Conservation (phyloP, 495 filamentous ascomycete genomes). For the Aspergillus bertholletiae region DNA sequence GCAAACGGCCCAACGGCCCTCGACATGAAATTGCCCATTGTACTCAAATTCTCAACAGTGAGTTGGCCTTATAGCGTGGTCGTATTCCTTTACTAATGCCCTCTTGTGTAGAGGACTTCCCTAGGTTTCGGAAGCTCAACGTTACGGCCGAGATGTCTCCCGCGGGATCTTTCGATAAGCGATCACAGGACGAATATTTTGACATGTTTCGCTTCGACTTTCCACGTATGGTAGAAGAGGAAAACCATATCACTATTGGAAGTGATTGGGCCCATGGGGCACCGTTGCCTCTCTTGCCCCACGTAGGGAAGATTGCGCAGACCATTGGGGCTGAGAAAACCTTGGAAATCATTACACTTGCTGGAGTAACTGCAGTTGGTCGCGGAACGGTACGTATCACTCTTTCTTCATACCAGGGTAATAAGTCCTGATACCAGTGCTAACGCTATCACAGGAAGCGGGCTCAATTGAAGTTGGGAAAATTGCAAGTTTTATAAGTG, state of each 20-base stretch:
- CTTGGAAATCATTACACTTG: not conserved
- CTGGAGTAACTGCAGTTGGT: not conserved
- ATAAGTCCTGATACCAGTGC: no score
- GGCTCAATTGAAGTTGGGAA: not conserved
- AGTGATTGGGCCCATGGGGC: not conserved
- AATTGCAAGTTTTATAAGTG: not conserved
- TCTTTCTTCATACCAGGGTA: no score
- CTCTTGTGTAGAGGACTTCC: conserved; percentile 3
- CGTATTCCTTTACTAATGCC: no score
- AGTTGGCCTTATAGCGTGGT: no score
- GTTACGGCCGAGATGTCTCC: conserved; percentile 2
- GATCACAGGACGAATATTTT: not conserved
- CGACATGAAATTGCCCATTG: conserved; percentile 3
- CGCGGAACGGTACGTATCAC: not conserved
- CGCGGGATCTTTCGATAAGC: not conserved
- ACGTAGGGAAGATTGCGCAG: not conserved
- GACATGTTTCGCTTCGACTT: not conserved
- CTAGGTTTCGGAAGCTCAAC: not conserved
- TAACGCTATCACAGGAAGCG: no score
- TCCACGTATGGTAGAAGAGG: not conserved
- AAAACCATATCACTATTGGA: not conserved
- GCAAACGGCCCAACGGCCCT: not conserved
- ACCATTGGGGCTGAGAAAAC: not conserved
- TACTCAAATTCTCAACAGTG: not conserved
- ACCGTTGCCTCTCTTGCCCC: no score